phyloP scores from a whole-genome alignment of 2,329 filamentous ascomycete species.

The Cladobotryum mycophilum region DNA sequence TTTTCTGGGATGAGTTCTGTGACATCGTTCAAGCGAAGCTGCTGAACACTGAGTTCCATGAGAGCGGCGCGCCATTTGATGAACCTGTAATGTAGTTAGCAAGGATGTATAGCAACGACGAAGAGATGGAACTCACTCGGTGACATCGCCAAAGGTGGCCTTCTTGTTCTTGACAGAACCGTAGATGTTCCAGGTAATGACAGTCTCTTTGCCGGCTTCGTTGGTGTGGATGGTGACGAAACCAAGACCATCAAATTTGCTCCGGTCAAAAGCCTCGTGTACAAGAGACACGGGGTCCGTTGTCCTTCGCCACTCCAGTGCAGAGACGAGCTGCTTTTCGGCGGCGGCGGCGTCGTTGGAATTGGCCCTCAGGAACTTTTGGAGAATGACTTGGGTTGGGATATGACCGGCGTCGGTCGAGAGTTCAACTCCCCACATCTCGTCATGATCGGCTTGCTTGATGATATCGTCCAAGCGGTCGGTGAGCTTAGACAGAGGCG shows the following conservation, averaged over 20 bases:
- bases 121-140: slow-evolving; percentile 55
- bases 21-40: slow-evolving; percentile 64
- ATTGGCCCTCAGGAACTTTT: slow-evolving; percentile 93
- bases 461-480: slow-evolving; percentile 52
- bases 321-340: slow-evolving; percentile 69
- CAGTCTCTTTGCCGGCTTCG: slow-evolving; percentile 47
- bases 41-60: slow-evolving; percentile 78
- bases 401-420: slow-evolving; percentile 47
- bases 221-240: slow-evolving; percentile 69
- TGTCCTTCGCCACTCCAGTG: slow-evolving; percentile 76
- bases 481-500: slow-evolving; percentile 49
- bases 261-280: slow-evolving; percentile 55
- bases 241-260: slow-evolving; percentile 71
- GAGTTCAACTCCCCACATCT: slow-evolving; percentile 84
- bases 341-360: slow-evolving; percentile 67
- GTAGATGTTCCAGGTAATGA: slow-evolving; percentile 93
- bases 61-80: slow-evolving; percentile 83
- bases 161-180: slow-evolving; percentile 77
- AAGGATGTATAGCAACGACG: no score
- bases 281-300: slow-evolving; percentile 64
- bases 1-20: slow-evolving; percentile 66
- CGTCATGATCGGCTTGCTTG: slow-evolving; percentile 53
- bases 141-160: slow-evolving; percentile 74
- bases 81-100: slow-evolving; percentile 52
- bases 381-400: slow-evolving; percentile 75